Evolutionary conservation across 352 stramenopile genomes (phyloP), one percentile per base, ranked within the genome.

Genomic region (Saprolegnia parasitica): DNA sequence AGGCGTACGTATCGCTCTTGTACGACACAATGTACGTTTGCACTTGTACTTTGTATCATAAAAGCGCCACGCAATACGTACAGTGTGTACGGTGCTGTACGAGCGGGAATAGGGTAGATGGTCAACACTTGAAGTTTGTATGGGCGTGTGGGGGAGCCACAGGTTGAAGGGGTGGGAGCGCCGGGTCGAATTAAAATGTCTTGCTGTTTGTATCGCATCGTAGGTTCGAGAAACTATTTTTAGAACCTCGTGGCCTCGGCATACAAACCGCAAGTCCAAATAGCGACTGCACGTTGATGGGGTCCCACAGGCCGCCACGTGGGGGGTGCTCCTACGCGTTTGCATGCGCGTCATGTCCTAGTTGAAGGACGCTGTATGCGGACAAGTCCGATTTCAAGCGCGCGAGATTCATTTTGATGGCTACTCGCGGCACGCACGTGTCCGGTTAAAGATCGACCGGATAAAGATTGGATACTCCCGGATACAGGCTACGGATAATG

Each of bases 101-200:
- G 42, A 49, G 13, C 11, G 42, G 13, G 42, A 49, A n/a, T 49
- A 49, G 42, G 42, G 13, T n/a, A 11, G 1, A 10, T 49, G 13
- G 13, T 3, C 11, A 49, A 55, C 29, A 70, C 47, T 70, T 70
- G 63, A 45, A 46, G 18, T 63, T 70, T 70, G 63, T 70, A 70
- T 70, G 11, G 42, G 42, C 18, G 13, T n/a, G 42, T 49, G 11
- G 42, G 42, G 42, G 42, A 49, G 42, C 42, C 42, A 49, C 42
- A 49, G 42, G 42, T 49, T 49, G 42, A 49, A 49, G 42, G 42
- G 13, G 42, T 49, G 42, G 42, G 42, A 49, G 11, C 11, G 13
- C 42, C 11, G 13, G 42, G 3, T 49, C 3, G 42, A 49, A 49
- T 49, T 49, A 49, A 49, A 49, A n/a, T 49, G 10, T n/a, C 42